These are phyloP conservation scores for Solanum chacoense DNA, from an alignment of 305 asterid genomes.

Conservation along the genomic window DNA sequence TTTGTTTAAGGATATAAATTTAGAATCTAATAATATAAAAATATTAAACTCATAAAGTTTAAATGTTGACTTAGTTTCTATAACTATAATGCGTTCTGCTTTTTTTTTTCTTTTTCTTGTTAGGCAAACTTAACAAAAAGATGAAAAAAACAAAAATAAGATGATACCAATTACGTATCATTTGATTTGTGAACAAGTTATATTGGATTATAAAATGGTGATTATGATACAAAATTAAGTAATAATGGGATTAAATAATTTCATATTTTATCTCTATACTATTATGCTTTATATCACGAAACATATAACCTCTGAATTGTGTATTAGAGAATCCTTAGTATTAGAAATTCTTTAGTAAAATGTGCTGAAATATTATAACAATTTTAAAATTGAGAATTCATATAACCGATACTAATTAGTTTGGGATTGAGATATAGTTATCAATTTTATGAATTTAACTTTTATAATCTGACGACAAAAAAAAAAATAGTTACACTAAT, in stretches of 20 bases:
- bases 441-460: background rate
- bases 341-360: background rate
- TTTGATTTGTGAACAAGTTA: background rate
- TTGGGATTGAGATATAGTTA: rapidly evolving
- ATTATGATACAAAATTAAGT: background rate
- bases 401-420: background rate
- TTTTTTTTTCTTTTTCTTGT: no score
- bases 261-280: background rate
- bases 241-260: background rate
- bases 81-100: no score
- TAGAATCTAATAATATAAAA: background rate
- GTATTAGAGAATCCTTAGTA: background rate
- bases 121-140: background rate
- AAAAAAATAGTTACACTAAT: background rate
- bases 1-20: background rate
- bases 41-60: background rate
- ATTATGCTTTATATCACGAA: background rate
- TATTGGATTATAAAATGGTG: background rate
- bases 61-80: background rate
- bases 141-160: background rate
- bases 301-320: background rate
- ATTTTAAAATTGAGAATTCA: background rate
- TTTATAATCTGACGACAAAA: background rate
- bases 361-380: background rate
- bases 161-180: no score